These are phyloP conservation scores for Spizellomyces sp. DNA, from an alignment of 192 early-diverging fungal species.

Conservation along the genomic window DNA sequence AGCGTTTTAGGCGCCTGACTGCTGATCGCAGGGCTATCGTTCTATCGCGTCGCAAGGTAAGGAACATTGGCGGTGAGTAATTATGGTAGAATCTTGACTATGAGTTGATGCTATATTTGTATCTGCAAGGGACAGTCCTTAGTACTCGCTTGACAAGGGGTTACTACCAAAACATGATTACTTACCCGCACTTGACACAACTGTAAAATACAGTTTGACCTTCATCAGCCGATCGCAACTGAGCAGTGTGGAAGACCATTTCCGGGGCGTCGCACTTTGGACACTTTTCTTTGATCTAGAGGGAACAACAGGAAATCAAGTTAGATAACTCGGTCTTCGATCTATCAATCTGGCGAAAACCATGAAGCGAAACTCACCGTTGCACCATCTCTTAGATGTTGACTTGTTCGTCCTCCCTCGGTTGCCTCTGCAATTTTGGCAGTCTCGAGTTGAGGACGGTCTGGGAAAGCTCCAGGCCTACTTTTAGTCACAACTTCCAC, in stretches of 20 bases:
- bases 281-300: constrained; percentile 91
- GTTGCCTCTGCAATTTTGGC: no score
- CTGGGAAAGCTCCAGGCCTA: constrained; percentile 74
- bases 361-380: constrained; percentile 27
- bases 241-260: constrained; percentile 96
- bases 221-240: constrained; percentile 98
- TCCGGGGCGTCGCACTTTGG: constrained; percentile 90
- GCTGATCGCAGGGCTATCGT: neutral
- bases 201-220: constrained; percentile 99
- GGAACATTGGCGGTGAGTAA: neutral
- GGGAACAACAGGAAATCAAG: neutral
- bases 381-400: constrained; percentile 48
- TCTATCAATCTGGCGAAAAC: neutral
- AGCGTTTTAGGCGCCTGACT: neutral
- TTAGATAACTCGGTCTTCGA: neutral
- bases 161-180: neutral
- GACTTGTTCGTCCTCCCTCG: constrained; percentile 18
- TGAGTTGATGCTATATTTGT: constrained; percentile 37
- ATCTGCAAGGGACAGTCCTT: neutral
- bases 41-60: neutral
- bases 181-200: constrained; percentile 92
- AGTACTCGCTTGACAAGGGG: neutral
- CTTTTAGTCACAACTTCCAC: constrained; percentile 81
- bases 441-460: constrained; percentile 33
- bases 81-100: constrained; percentile 2